Conservation (phyloP, 1,284 basidiomycete genomes). For the Austropuccinia psidii region DNA sequence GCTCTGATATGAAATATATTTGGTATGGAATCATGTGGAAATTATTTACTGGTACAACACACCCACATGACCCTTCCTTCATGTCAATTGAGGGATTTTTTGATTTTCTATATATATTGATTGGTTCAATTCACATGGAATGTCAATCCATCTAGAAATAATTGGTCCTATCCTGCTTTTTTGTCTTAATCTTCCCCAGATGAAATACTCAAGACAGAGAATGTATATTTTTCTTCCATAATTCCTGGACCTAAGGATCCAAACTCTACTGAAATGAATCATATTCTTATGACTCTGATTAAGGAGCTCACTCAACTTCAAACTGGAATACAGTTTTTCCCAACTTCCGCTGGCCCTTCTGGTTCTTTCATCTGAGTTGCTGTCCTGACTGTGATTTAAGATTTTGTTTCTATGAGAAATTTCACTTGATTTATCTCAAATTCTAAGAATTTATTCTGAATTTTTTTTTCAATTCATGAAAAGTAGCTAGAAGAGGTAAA, state of each 20-base stretch:
- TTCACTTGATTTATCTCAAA: not conserved
- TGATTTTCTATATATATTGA: constrained; percentile 15
- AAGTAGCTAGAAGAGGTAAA: too few relatives aligned
- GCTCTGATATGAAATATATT: not conserved
- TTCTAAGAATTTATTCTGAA: constrained; percentile 6
- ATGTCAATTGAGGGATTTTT: not conserved
- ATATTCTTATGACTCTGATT: constrained; percentile 45
- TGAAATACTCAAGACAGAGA: constrained; percentile 46
- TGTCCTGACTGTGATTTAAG: not conserved
- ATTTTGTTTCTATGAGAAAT: not conserved
- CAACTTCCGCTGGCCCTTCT: constrained; percentile 11
- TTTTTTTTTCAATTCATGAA: constrained; percentile 3
- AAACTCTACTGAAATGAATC: constrained; percentile 42
- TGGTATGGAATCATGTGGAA: constrained; percentile 3
- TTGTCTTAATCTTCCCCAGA: constrained; percentile 41
- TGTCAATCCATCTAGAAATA: not conserved
- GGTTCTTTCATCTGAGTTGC: not conserved
- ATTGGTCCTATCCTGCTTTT: constrained; percentile 1
- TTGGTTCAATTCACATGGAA: constrained; percentile 26
- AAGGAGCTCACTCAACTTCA: constrained; percentile 45
- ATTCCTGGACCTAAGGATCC: constrained; percentile 44
- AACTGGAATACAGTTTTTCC: constrained; percentile 30
- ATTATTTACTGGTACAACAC: not conserved
- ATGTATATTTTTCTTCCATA: constrained; percentile 49
- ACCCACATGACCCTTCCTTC: not conserved